Evolutionary conservation across 2,329 filamentous ascomycete genomes (phyloP), one percentile per base, ranked within the genome.

Genomic region (Colletotrichum sp.): DNA sequence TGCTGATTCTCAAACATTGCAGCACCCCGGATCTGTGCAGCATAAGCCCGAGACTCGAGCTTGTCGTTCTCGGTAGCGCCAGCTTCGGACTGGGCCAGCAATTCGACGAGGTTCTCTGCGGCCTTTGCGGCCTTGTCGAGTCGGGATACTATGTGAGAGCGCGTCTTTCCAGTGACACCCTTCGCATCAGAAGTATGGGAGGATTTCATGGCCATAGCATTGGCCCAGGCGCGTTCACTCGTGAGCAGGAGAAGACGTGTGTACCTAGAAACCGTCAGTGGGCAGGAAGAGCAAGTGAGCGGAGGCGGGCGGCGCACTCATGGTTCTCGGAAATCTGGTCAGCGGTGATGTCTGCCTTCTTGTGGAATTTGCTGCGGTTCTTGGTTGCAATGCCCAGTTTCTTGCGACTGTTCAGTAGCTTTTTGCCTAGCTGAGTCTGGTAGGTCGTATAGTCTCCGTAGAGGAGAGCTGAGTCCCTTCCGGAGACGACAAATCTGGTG

Each of bases 201-300:
- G 6, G 95, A 91, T 85, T 98, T 98, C 90, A 98, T 95, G 83
- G 94, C 93, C 96, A 99, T 98, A 74, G 96, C 96, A 84, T 98
- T 94, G 48, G 97, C 96, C 95, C 96, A 99, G 68, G 96, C 95
- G 78, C 97, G 92, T 87, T 99, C 97, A 76, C 96, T 93, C 52
- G 93, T 95, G 81, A 98, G 92, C 72, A 99, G 90, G 36, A 96
- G 89, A n/a, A 98, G 89, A 79, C 94, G 90, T 65, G 93, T 91
- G 85, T 93, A 95, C 84, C 95, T 98, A 80, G 44, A 62, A 18
- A 75, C 57, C 79, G 75, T 64, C 34, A 67, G 71, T 77, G 63
- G 78, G 71, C 77, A 52, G 78, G 71, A 34, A 59, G 60, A 32
- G n/a, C 63, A 30, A n/a, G 36, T 22, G 34, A 26, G 26, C 8